Evolutionary conservation across 192 early-diverging fungal species (phyloP), one percentile per base, ranked within the genome.

Genomic region (Rhizophagus clarus): DNA sequence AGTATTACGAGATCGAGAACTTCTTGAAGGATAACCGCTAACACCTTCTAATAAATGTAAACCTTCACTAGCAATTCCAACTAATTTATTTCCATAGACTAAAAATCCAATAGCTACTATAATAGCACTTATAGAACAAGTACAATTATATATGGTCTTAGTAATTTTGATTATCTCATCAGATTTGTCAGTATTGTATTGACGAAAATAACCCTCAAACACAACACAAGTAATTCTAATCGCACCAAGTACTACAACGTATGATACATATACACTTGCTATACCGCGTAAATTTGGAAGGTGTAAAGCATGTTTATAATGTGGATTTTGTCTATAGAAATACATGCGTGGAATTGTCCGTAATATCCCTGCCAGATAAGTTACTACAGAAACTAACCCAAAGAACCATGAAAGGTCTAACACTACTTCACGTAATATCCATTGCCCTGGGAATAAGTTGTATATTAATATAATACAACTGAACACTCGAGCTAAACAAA

Each of bases 301-400:
- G 11, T 74, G 49, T 29, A 74, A 26, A 31, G 72, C 10, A 29
- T 47, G 71, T 29, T 74, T 74, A 61, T 74, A 61, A 6, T 49
- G 4, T 74, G 72, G 47, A 32, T 49, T 56, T 61, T 74, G 72
- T 28, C 72, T n/a, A 32, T 74, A 56, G 32, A 74, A 74, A 61
- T 74, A 40, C 72, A 74, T 74, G 7, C 72, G 42, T 34, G 72
- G 72, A 32, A 74, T 74, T 56, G 72, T 74, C 29, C 72, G 20
- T 56, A 74, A 32, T 29, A 74, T 29, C 14, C 72, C 49, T 1
- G 72, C 72, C 34, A 74, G 29, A 74, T 74, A 74, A 11, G 72
- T 51, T 32, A 40, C 49, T 0, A 74, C 72, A 10, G 72, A 51
- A 12, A 74, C 22, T 61, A 26, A 26, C 3, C 72, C 72, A 9